Evolutionary conservation across 2,329 filamentous ascomycete genomes (phyloP).

Genomic region (Trichoderma sp.): DNA sequence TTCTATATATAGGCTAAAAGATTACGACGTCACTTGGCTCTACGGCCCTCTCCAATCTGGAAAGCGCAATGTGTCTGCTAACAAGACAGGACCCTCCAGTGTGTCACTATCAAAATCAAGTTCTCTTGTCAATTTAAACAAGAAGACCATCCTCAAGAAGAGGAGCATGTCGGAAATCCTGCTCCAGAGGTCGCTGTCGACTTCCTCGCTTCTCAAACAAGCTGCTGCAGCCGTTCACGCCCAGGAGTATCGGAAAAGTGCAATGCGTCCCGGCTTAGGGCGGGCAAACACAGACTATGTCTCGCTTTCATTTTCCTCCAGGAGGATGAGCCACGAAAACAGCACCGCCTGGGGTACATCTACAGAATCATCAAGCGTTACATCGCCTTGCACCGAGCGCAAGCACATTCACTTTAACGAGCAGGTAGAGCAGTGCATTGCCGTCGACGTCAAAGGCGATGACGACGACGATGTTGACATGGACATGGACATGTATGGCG

Average conservation of each 20-base stretch:
- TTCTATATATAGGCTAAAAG: constrained; percentile 72
- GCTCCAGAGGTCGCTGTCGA: constrained; percentile 82
- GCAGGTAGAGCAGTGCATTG: constrained; percentile 93
- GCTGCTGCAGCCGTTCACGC: constrained; percentile 83
- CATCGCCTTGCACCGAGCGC: constrained; percentile 62
- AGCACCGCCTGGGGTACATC: constrained; percentile 63
- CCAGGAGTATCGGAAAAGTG: constrained; percentile 60
- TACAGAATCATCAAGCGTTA: constrained; percentile 66
- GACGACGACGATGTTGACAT: constrained; percentile 66
- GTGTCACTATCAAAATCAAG: constrained; percentile 50
- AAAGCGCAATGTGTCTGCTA: constrained; percentile 51
- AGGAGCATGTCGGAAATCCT: constrained; percentile 94
- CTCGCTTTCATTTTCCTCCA: constrained; percentile 61
- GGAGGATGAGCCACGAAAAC: constrained; percentile 59
- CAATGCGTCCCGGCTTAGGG: constrained; percentile 55
- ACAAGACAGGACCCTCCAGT: constrained; percentile 43
- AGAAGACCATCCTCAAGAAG: constrained; percentile 95
- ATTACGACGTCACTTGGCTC: constrained; percentile 95
- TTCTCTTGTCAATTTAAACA: constrained; percentile 64
- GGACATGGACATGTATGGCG: constrained; percentile 43
- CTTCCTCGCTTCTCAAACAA: constrained; percentile 85
- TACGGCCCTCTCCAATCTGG: constrained; percentile 88
- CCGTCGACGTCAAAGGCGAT: constrained; percentile 80
- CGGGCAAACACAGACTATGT: constrained; percentile 68
- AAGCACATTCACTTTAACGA: constrained; percentile 97